phyloP scores from a whole-genome alignment of 2,329 filamentous ascomycete genomes.

The Xylariales sp. region DNA sequence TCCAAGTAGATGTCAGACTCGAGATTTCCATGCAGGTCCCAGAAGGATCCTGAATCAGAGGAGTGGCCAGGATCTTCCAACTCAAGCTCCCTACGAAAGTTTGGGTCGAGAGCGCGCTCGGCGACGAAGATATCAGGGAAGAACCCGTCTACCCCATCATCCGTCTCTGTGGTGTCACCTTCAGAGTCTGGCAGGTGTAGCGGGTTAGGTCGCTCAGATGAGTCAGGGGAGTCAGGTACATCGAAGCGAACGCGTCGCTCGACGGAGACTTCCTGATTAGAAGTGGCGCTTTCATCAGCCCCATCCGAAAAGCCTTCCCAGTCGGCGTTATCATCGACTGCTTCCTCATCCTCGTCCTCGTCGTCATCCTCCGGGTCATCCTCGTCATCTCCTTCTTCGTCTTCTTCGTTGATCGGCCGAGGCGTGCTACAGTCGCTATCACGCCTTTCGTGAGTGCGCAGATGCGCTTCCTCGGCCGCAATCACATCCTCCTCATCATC shows the following conservation, averaged over 20 bases:
- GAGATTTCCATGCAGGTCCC: conserved; percentile 54
- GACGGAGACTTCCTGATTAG: conserved; percentile 23
- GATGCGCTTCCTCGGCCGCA: conserved; percentile 72
- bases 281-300: conserved; percentile 31
- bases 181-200: conserved; percentile 66
- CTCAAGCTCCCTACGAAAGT: conserved; percentile 70
- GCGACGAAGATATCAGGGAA: conserved; percentile 77
- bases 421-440: conserved; percentile 38
- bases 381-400: conserved; percentile 34
- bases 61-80: conserved; percentile 55
- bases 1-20: conserved; percentile 28
- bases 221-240: conserved; percentile 51
- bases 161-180: conserved; percentile 59
- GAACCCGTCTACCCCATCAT: conserved; percentile 55
- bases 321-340: conserved; percentile 37
- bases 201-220: conserved; percentile 62
- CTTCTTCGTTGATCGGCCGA: conserved; percentile 43
- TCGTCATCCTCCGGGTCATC: conserved; percentile 36
- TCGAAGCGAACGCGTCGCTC: conserved; percentile 72
- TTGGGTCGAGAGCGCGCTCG: conserved; percentile 67
- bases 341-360: conserved; percentile 33
- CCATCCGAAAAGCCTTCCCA: conserved; percentile 53
- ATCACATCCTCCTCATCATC: conserved; percentile 75
- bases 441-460: conserved; percentile 46
- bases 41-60: conserved; percentile 55